phyloP scores from a whole-genome alignment of 306 rosid species.

The Castanospermum australe region DNA sequence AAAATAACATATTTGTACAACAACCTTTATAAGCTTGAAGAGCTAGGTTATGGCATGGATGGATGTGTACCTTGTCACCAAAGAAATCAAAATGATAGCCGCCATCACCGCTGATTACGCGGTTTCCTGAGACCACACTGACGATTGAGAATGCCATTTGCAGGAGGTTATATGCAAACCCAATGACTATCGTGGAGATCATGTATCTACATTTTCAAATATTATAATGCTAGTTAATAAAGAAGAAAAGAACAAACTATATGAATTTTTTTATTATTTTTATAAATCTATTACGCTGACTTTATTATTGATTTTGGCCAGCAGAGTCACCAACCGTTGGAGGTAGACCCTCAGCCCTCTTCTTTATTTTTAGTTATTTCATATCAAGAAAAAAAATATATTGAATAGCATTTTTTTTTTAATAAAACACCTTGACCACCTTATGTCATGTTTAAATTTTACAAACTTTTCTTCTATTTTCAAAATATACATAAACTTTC shows the following conservation, averaged over 20 bases:
- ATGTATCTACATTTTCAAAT: slow-evolving; percentile 45
- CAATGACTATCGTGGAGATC: slow-evolving; percentile 53
- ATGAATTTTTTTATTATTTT: neutral
- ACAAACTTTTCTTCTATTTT: too few species aligned
- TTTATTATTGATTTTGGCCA: neutral
- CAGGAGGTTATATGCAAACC: slow-evolving; percentile 38
- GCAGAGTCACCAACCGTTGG: too few species aligned
- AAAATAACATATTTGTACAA: neutral
- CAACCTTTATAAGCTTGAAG: neutral
- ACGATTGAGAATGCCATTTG: slow-evolving; percentile 54
- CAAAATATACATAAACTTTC: too few species aligned
- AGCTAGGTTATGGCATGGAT: neutral
- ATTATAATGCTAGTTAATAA: neutral
- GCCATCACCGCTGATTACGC: slow-evolving; percentile 18
- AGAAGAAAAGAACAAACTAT: neutral
- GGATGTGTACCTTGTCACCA: slow-evolving; percentile 59
- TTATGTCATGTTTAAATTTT: too few species aligned
- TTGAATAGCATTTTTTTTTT: neutral
- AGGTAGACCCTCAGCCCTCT: too few species aligned
- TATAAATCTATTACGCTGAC: neutral
- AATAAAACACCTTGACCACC: too few species aligned
- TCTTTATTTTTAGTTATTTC: too few species aligned
- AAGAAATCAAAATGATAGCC: slow-evolving; percentile 50
- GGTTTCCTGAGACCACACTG: slow-evolving; percentile 25
- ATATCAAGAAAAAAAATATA: neutral